phyloP scores from a whole-genome alignment of 2,329 filamentous ascomycete genomes.

The Aureobasidium pullulans region DNA sequence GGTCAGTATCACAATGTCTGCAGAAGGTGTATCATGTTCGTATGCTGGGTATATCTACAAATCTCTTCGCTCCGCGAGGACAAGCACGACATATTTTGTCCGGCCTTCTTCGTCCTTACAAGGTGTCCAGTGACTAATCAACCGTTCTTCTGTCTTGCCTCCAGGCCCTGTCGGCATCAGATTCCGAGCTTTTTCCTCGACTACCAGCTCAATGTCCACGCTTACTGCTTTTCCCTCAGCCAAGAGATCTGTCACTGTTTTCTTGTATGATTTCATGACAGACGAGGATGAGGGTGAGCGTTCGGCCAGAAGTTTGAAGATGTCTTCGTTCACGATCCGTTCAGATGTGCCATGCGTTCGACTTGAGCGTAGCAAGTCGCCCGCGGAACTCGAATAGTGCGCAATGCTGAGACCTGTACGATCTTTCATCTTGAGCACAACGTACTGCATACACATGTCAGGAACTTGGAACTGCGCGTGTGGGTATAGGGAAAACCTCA shows the following conservation, averaged over 20 bases:
- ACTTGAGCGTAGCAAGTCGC: constrained; percentile 41
- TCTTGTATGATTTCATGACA: constrained; percentile 40
- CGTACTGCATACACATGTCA: constrained; percentile 24
- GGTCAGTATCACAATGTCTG: too few relatives aligned
- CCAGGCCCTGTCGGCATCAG: constrained; percentile 19
- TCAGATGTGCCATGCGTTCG: constrained; percentile 29
- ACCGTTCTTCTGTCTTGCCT: constrained; percentile 25
- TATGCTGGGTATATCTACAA: neutral
- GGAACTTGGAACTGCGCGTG: neutral
- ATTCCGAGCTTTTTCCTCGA: constrained; percentile 20
- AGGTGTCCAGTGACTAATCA: constrained; percentile 38
- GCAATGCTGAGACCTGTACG: constrained; percentile 30
- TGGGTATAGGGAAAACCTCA: constrained; percentile 14
- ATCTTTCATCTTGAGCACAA: constrained; percentile 29
- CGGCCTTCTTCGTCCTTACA: constrained; percentile 33
- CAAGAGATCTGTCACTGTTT: constrained; percentile 34
- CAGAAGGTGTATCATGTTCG: too few relatives aligned
- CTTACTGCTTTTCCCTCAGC: constrained; percentile 26
- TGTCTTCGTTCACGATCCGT: constrained; percentile 35
- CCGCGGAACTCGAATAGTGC: constrained; percentile 42
- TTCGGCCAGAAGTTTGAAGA: constrained; percentile 50
- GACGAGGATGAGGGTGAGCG: constrained; percentile 30
- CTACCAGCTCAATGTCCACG: constrained; percentile 23
- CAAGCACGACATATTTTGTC: constrained; percentile 29
- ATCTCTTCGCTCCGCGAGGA: neutral